phyloP scores from a whole-genome alignment of 371 early-diverging fungal species.

The Entomophthora muscae region DNA sequence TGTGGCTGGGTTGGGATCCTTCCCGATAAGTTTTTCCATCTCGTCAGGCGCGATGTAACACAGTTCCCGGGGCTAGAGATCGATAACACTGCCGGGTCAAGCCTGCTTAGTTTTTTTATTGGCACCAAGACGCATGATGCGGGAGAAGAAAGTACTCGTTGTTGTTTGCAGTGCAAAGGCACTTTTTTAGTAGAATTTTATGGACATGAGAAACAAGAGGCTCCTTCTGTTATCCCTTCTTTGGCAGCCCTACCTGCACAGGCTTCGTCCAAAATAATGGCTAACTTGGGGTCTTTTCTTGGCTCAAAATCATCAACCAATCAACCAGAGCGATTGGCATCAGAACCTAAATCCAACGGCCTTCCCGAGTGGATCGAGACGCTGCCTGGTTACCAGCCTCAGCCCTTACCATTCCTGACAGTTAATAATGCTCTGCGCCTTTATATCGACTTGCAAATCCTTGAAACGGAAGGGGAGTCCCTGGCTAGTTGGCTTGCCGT shows the following conservation, averaged over 20 bases:
- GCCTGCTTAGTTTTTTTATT: no score
- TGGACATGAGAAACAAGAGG: background rate
- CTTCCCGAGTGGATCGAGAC: background rate
- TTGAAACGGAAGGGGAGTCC: conserved; percentile 1
- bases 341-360: background rate
- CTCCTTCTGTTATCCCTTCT: background rate
- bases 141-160: background rate
- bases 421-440: conserved; percentile 3
- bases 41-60: background rate
- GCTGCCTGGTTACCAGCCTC: background rate
- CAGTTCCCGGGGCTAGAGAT: background rate
- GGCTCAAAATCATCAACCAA: no score
- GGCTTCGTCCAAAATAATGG: background rate
- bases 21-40: background rate
- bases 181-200: conserved; percentile 9
- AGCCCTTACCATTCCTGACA: background rate
- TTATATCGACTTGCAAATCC: background rate
- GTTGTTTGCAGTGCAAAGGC: conserved; percentile 4
- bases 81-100: background rate
- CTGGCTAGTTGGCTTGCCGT: background rate
- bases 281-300: background rate
- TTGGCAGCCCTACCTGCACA: background rate
- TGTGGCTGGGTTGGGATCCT: conserved; percentile 8
- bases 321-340: background rate
- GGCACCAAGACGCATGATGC: background rate